Evolutionary conservation across 2,329 filamentous ascomycete species (phyloP).

Genomic region (Ophiostoma novo-ulmi): DNA sequence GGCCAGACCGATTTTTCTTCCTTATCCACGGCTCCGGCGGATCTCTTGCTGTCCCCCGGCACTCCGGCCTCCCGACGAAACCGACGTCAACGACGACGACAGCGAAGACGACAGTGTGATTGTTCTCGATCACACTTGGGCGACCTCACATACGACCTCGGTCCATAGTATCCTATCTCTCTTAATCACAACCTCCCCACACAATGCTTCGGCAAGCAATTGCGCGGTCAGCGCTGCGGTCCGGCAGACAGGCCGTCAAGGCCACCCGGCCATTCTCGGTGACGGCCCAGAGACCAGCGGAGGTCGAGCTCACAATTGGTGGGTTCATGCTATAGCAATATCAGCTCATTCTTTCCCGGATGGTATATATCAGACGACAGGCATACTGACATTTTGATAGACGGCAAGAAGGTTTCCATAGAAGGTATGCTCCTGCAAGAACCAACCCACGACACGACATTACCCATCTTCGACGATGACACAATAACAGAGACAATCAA

Average conservation of each 20-base stretch:
- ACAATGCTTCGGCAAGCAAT: constrained; percentile 65
- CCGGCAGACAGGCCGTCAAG: constrained; percentile 52
- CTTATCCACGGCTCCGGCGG: not conserved
- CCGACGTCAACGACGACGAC: constrained; percentile 1
- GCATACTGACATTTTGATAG: constrained; percentile 43
- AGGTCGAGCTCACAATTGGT: constrained; percentile 97
- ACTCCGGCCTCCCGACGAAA: constrained; percentile 12
- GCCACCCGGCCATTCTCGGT: constrained; percentile 76
- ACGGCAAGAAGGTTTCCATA: constrained; percentile 97
- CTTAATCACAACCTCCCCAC: constrained; percentile 21
- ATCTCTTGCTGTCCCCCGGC: constrained; percentile 6
- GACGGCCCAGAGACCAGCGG: constrained; percentile 70
- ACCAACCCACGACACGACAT: not conserved
- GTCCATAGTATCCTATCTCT: constrained; percentile 30
- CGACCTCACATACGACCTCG: constrained; percentile 24
- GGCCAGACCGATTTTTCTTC: not conserved
- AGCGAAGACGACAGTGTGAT: constrained; percentile 21
- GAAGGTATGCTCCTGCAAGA: constrained; percentile 60
- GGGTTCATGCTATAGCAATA: constrained; percentile 34
- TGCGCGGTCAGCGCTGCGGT: constrained; percentile 64
- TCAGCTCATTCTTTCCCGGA: not conserved
- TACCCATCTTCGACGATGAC: not conserved
- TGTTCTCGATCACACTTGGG: not conserved
- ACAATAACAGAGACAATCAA: not conserved
- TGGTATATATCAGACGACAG: constrained; percentile 10